phyloP scores from a whole-genome alignment of 176 grass and related monocot genomes.

The Carex cristatella region DNA sequence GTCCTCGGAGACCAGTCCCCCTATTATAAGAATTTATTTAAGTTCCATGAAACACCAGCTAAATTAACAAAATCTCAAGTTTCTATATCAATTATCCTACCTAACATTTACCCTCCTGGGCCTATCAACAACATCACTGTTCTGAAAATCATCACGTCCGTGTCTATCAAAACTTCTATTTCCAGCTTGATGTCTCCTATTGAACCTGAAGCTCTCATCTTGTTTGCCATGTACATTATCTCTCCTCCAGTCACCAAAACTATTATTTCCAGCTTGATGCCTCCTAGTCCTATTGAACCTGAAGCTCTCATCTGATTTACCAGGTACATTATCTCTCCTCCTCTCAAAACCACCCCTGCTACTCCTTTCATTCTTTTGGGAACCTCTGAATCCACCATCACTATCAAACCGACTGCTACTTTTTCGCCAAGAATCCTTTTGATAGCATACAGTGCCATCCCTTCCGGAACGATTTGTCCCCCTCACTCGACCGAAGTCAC shows the following conservation, averaged over 20 bases:
- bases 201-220: background rate
- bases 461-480: constrained; percentile 7
- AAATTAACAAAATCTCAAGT: background rate
- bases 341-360: constrained; percentile 33
- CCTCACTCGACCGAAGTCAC: constrained; percentile 11
- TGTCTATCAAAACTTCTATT: constrained; percentile 14
- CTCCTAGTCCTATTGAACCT: no score
- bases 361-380: constrained; percentile 10
- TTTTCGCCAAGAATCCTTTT: constrained; percentile 2
- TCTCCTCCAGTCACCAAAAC: constrained; percentile 33
- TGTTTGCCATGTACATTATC: background rate
- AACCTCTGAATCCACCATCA: constrained; percentile 14
- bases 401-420: background rate
- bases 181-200: constrained; percentile 10
- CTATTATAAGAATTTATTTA: background rate
- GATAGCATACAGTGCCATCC: background rate
- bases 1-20: background rate
- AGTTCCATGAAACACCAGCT: background rate
- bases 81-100: constrained; percentile 14
- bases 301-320: background rate
- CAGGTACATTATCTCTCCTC: background rate
- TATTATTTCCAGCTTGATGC: background rate
- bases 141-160: constrained; percentile 14
- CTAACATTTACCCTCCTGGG: constrained; percentile 26
- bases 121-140: constrained; percentile 23